Base-by-base conservation (phyloP, 148 eudicot genomes). In the Cornus controversa region DNA sequence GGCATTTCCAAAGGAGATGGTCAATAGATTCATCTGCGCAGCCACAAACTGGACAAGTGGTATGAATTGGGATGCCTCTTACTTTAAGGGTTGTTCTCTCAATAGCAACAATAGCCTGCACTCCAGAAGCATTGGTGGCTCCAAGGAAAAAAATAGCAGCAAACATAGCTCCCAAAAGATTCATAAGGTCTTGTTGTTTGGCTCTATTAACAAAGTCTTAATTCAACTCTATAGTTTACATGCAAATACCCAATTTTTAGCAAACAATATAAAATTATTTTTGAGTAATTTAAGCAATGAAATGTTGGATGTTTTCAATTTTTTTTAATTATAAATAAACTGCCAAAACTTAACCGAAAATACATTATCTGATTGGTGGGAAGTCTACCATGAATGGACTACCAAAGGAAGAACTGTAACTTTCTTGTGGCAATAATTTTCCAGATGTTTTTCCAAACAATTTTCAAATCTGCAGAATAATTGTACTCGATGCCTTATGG, bases 141-240 rank as follows among this genome's bases (percentile, higher is more conserved):
- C 94, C 93, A 62, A 91, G 88, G 77, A 93, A 88, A 15, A 85
- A 66, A 60, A 88, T 78, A 34, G 91, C 81, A 63, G 83, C 73
- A 77, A 78, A 91, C 74, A 89, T 76, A 22, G 86, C 88, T 58
- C 97, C 97, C 53, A 88, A 10, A 31, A 93, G 75, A 75, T 89
- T 93, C 80, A 68, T 63, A 67, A 93, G 74, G 67, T 89, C 91
- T 85, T 91, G 90, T 75, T 76, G 82, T 70, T 81, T 83, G 23
- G 29, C 16, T n/a, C 97, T 90, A 80, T 24, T 24, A 36, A 42
- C 66, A 75, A 70, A 76, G n/a, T n/a, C 9, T 54, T 29, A 10
- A 16, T 0, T 10, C 50, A 42, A 74, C 3, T 25, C 9, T 3
- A 40, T 8, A 40, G 45, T 60, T 4, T 10, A 25, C 6, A 50